phyloP scores from a whole-genome alignment of 75 land plant genomes.

The Cunninghamia lanceolata region DNA sequence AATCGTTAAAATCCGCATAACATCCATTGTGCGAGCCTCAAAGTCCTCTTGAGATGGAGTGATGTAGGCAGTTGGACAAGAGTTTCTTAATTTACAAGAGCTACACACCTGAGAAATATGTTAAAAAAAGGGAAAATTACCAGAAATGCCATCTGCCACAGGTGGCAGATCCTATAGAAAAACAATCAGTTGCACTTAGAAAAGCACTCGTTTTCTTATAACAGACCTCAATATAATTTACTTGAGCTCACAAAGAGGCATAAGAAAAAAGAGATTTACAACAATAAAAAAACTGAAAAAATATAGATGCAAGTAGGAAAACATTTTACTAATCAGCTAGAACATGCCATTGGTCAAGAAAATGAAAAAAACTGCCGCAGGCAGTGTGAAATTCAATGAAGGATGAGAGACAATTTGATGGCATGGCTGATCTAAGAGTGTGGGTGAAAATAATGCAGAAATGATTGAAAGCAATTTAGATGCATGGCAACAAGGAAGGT shows the following conservation, averaged over 20 bases:
- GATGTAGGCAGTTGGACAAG: conserved; percentile 68
- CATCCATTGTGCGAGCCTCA: conserved; percentile 69
- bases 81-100: conserved; percentile 69
- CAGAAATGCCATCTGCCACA: background rate
- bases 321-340: background rate
- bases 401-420: background rate
- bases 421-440: background rate
- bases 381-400: background rate
- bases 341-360: background rate
- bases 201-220: background rate
- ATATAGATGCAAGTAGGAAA: background rate
- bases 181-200: background rate
- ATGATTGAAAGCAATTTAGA: background rate
- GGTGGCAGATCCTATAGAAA: background rate
- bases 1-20: conserved; percentile 64
- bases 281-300: background rate
- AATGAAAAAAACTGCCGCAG: background rate
- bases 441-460: background rate
- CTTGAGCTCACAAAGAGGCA: background rate
- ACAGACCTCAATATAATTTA: background rate
- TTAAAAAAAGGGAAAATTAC: conserved; percentile 10
- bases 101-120: conserved; percentile 73
- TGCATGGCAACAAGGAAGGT: background rate
- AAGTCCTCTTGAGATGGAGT: conserved; percentile 51
- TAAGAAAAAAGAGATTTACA: too few relatives aligned